These are phyloP conservation scores for Xylaria sp. DNA, from an alignment of 2,329 filamentous ascomycete genomes.

Conservation along the genomic window DNA sequence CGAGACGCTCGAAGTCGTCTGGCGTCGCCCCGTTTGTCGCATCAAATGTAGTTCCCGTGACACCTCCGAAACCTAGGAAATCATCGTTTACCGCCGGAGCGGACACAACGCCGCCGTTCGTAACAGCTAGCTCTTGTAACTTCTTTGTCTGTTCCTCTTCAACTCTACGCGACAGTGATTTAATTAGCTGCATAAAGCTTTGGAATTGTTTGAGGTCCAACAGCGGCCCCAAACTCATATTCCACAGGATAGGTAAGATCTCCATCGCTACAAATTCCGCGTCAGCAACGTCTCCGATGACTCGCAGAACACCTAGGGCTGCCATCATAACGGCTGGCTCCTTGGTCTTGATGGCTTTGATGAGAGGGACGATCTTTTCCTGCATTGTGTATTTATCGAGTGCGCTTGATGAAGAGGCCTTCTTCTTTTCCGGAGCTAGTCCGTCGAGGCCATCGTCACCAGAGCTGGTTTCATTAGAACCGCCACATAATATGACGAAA, in stretches of 20 bases:
- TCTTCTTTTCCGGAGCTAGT: conserved; percentile 61
- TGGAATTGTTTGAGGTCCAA: conserved; percentile 89
- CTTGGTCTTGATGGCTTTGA: conserved; percentile 95
- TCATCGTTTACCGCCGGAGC: conserved; percentile 64
- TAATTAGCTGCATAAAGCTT: conserved; percentile 88
- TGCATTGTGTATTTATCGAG: conserved; percentile 98
- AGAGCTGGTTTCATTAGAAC: conserved; percentile 58
- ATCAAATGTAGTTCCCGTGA: conserved; percentile 66
- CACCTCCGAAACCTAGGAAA: conserved; percentile 72
- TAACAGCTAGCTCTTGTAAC: conserved; percentile 76
- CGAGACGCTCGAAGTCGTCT: conserved; percentile 85
- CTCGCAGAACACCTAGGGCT: conserved; percentile 79
- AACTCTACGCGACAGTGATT: conserved; percentile 75
- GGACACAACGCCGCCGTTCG: conserved; percentile 54
- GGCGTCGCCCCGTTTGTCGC: conserved; percentile 59
- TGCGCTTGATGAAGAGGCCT: conserved; percentile 72
- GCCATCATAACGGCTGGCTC: conserved; percentile 98
- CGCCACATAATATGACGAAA: conserved; percentile 88
- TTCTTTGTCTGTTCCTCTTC: conserved; percentile 90
- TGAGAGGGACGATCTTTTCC: conserved; percentile 90
- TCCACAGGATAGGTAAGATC: conserved; percentile 87
- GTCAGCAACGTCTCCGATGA: conserved; percentile 83
- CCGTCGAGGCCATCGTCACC: conserved; percentile 78
- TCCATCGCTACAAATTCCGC: conserved; percentile 92
- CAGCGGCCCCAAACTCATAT: conserved; percentile 86